Conservation (phyloP, 2,329 filamentous ascomycete genomes). For the Sporothrix pseudoabietina region DNA sequence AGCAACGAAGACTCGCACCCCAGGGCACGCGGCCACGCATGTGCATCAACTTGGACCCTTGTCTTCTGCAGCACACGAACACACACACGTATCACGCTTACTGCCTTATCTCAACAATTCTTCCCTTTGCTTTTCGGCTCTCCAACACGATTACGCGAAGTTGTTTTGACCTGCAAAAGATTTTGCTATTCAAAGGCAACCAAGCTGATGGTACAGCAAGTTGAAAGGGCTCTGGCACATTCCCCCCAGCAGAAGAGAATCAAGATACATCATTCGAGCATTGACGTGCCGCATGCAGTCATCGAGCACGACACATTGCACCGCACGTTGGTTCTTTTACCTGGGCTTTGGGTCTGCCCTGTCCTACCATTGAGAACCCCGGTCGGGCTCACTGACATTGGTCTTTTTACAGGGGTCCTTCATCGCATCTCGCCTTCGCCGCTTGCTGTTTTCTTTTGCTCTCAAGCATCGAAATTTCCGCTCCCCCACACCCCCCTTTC, state of each 20-base stretch:
- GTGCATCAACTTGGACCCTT: background rate
- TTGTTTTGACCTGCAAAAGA: background rate
- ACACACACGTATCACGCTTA: background rate
- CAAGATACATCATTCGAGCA: background rate
- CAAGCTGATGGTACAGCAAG: background rate
- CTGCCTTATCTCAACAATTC: background rate
- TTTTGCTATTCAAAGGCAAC: background rate
- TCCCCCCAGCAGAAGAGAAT: background rate
- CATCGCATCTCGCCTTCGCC: conserved; percentile 6
- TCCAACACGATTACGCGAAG: background rate
- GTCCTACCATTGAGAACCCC: background rate
- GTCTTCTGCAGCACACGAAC: background rate
- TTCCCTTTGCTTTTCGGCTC: background rate
- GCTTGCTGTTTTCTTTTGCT: background rate
- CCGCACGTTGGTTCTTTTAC: conserved; percentile 7
- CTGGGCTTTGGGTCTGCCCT: conserved; percentile 6
- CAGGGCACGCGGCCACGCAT: conserved; percentile 14
- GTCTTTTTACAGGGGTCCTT: conserved; percentile 11
- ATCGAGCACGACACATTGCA: conserved; percentile 15
- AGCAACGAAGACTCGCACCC: background rate
- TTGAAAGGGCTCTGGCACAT: background rate
- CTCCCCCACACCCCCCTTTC: background rate
- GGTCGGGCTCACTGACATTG: background rate
- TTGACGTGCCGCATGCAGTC: background rate
- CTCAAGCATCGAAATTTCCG: conserved; percentile 6